phyloP scores from a whole-genome alignment of 108 stramenopile species.

The Mayamaea pseudoterrestris region DNA sequence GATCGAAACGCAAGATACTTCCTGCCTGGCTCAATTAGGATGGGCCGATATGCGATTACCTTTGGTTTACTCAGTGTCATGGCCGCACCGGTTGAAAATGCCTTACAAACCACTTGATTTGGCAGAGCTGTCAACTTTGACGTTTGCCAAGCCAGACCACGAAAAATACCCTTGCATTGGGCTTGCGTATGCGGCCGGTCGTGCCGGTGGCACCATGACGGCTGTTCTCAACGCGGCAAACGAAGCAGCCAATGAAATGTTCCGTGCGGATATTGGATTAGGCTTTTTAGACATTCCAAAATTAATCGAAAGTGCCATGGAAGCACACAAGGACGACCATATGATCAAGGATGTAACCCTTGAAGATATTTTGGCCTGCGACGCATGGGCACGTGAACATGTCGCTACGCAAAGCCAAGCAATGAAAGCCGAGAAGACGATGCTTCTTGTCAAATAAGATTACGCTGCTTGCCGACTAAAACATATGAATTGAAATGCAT shows the following conservation, averaged over 20 bases:
- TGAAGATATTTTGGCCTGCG: conserved; percentile 88
- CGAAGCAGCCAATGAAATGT: conserved; percentile 93
- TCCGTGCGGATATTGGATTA: conserved; percentile 77
- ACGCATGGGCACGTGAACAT: conserved; percentile 80
- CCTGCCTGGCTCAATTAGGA: conserved; percentile 89
- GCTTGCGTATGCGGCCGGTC: conserved; percentile 88
- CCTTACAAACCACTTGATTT: conserved; percentile 80
- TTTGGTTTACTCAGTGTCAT: conserved; percentile 88
- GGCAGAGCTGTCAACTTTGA: conserved; percentile 67
- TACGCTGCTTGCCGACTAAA: too few species aligned
- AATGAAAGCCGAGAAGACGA: too few species aligned
- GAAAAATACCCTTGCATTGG: conserved; percentile 92
- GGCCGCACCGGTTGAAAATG: conserved; percentile 93
- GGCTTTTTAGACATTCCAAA: conserved; percentile 89
- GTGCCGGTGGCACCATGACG: conserved; percentile 92
- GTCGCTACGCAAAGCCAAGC: conserved; percentile 55
- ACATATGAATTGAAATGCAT: too few species aligned
- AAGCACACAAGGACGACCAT: conserved; percentile 86
- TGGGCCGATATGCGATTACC: conserved; percentile 98
- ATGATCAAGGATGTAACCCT: conserved; percentile 64
- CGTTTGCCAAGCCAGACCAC: conserved; percentile 80
- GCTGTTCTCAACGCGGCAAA: conserved; percentile 94
- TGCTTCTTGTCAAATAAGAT: too few species aligned
- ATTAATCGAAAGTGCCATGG: conserved; percentile 88
- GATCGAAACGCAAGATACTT: conserved; percentile 94